Base-by-base conservation (phyloP, 108 stramenopile species). In the Parmales sp. region DNA sequence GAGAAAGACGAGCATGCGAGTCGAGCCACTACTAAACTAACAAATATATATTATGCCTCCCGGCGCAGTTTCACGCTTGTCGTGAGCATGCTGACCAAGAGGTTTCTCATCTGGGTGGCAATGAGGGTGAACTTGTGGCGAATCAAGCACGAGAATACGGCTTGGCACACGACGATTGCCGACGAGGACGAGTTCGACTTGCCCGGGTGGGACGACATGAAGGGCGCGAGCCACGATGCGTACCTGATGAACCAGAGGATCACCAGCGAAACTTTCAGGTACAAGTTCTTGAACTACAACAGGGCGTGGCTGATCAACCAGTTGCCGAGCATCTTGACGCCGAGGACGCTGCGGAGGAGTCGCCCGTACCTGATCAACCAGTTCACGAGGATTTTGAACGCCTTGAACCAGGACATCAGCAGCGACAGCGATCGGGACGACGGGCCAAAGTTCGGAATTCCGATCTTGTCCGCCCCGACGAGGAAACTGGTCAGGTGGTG, bases 221-320 rank as follows among this genome's bases (percentile, higher is more conserved):
- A 82, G 46, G 74, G 77, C 9, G 82, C 83, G 11, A 67, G 66
- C 34, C 80, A 86, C 73, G 84, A 87, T 45, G 70, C 81, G 3
- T 88, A 76, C 51, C 41, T 86, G 68, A 82, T 91, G 86, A 89
- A 90, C 64, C 81, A 85, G 63, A 68, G 82, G 25, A 81, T 91
- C 28, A 82, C 88, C 5, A 66, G 69, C 7, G 88, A 90, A 45
- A 81, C 85, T 18, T 91, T 91, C 72, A 81, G 88, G n/a, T 88
- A 84, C 73, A 88, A 88, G 69, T 91, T 91, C 74, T 71, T 91
- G 38, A 79, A 82, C 63, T 88, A 91, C 82, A 90, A 91, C 45
- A 68, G 88, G 22, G 72, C 81, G 2, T 91, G 89, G 88, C 64
- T 91, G 28, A 78, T 90, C 29, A 51, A 78, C 5, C 85, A 88